A percentile compares a stretch with the other conserved stretches of the same genome.
Conservation (phyloP, 2,329 filamentous ascomycete genomes). For the Fusarium clavum region DNA sequence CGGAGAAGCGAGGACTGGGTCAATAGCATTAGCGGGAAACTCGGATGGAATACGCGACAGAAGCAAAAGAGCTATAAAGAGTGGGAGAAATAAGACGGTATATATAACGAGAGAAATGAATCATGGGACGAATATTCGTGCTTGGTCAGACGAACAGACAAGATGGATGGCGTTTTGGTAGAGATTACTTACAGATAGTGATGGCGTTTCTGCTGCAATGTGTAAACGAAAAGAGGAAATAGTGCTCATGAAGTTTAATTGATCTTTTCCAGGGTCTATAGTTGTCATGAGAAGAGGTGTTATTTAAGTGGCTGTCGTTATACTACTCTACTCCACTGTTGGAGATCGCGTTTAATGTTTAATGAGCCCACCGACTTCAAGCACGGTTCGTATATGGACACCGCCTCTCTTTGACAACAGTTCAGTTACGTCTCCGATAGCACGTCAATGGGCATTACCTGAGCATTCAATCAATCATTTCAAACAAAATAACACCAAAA, state of each 20-base stretch:
- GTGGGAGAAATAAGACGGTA: constrained; percentile 54
- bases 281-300: neutral
- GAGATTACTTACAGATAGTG: neutral
- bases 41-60: constrained; percentile 85
- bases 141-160: neutral
- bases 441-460: neutral
- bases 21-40: constrained; percentile 80
- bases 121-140: neutral
- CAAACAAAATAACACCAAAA: neutral
- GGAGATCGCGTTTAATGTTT: neutral
- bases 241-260: neutral
- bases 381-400: constrained; percentile 10
- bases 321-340: constrained; percentile 2
- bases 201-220: neutral
- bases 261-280: neutral
- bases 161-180: constrained; percentile 14
- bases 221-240: neutral
- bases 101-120: neutral
- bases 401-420: constrained; percentile 6
- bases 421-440: neutral
- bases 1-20: constrained; percentile 82
- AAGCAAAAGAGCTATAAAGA: constrained; percentile 74
- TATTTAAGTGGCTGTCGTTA: neutral
- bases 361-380: constrained; percentile 2
- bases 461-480: neutral